Base-by-base conservation (phyloP, 345 rosid genomes). In the Bruguiera gymnorhiza region DNA sequence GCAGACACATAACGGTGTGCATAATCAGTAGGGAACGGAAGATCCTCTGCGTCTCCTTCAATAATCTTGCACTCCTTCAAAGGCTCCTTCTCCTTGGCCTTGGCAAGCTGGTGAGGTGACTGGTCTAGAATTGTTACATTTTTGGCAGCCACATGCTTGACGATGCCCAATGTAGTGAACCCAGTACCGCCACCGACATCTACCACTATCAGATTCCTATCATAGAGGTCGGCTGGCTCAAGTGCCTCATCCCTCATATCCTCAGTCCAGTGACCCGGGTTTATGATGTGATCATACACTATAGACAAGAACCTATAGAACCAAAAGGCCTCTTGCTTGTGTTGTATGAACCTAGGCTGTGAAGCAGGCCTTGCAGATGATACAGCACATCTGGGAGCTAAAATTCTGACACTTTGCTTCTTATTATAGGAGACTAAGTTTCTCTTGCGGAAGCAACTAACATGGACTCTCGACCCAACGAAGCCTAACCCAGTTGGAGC, bases 181-280 rank as follows among this genome's bases (percentile, higher is more conserved):
- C n/a, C n/a, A n/a, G n/a, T n/a, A n/a, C n/a, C n/a, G n/a, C n/a
- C n/a, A n/a, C n/a, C n/a, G n/a, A 81, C 82, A 75, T 81, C 78
- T 6, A 81, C 74, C 39, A 81, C 82, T 10, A 10, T 66, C 80
- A 78, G 13, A 8, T 70, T 78, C 76, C 76, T 72, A 64, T 72
- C 68, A 48, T 27, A 55, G 36, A 75, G 75, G 63, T 81, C 82
- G 27, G 80, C 82, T 5, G 79, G 81, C 37, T 77, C 84, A 3
- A 77, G 58, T n/a, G 79, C 81, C 65, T 74, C 79, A 29, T 77
- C 81, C 29, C 84, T 55, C 84, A 78, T 81, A 30, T 81, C 79
- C 70, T 78, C 79, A 51, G 77, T 81, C 81, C 81, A 78, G 61
- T 81, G 84, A 39, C 79, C 77, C 23, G 77, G 81, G 75, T 81